Base-by-base conservation (phyloP, 2,329 filamentous ascomycete species). In the Diaporthe ilicicola region DNA sequence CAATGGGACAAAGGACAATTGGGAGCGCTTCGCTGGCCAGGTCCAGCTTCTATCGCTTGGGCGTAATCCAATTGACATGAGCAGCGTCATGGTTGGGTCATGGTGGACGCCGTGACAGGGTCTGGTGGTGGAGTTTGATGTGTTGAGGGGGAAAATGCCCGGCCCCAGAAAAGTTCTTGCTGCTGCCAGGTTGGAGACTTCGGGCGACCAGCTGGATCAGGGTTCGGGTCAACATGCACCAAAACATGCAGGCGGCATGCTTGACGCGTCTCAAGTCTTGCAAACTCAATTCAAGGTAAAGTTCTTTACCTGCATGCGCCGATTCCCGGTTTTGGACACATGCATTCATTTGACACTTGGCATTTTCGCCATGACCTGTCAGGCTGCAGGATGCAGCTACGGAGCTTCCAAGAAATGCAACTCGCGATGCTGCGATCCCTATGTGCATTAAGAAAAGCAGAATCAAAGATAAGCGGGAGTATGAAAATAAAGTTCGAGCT, bases 41-140 rank as follows among this genome's bases (percentile, higher is more conserved):
- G 24, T 46, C 27, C 24, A 61, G 44, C 22, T 12, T 46, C 56
- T 27, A 46, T 15, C 39, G n/a, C 10, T 39, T 32, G 39, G 4
- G 3, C 8, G 13, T 22, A 48, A 13, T 24, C 56, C 42, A 34
- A 9, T 27, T 22, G 19, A 10, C 34, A 17, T 12, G 15, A 3
- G 34, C 15, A 24, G 29, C 59, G 59, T 62, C 59, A 64, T 50
- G 19, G n/a, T 64, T 64, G 6, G 29, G 44, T 64, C 44, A 64
- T 37, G 59, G 29, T 64, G 29, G 13, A 13, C 29, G 59, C 37
- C 13, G 44, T 22, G n/a, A 64, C 59, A 37, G 44, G 59, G 34
- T 42, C 42, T 50, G 10, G 13, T 37, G 44, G 59, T 50, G 59
- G 59, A 62, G 59, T 48, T 34, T 48, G 24, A 34, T 7, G 29